Conservation (phyloP, 441 rosid genomes). For the Metrosideros polymorpha region DNA sequence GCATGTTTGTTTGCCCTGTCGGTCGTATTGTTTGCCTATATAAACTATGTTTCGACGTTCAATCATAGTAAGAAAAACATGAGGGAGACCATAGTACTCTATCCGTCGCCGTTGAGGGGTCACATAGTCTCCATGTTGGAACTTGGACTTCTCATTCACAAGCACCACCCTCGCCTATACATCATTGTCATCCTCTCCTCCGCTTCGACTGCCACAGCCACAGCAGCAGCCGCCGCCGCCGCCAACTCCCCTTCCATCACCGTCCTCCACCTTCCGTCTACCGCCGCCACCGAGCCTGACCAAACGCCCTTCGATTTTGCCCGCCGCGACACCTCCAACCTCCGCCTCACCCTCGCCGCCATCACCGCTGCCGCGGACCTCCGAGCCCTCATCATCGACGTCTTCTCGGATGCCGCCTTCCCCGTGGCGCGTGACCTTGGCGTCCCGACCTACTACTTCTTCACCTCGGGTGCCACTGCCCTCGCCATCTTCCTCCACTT, state of each 20-base stretch:
- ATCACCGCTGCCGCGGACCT: background rate
- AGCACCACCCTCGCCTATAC: background rate
- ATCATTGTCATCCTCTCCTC: background rate
- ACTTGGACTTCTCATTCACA: background rate
- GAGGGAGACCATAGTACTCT: background rate
- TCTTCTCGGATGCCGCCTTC: background rate
- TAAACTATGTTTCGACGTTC: background rate
- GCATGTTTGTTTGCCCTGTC: too few species aligned
- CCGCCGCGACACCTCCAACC: background rate
- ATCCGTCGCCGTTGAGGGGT: background rate
- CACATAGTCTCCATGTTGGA: background rate
- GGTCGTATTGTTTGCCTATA: background rate
- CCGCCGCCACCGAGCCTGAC: background rate
- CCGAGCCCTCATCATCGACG: background rate
- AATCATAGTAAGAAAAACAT: background rate
- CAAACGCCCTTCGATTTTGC: background rate
- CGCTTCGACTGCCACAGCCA: background rate
- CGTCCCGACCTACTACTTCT: background rate
- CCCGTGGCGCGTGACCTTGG: background rate
- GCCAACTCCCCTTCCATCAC: background rate
- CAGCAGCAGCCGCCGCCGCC: constrained; percentile 12
- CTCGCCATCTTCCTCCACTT: background rate
- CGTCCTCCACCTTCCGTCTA: background rate
- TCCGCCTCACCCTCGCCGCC: background rate
- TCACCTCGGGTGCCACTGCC: background rate